These are phyloP conservation scores for Lumnitzera racemosa DNA, from an alignment of 345 rosid species.

Conservation along the genomic window DNA sequence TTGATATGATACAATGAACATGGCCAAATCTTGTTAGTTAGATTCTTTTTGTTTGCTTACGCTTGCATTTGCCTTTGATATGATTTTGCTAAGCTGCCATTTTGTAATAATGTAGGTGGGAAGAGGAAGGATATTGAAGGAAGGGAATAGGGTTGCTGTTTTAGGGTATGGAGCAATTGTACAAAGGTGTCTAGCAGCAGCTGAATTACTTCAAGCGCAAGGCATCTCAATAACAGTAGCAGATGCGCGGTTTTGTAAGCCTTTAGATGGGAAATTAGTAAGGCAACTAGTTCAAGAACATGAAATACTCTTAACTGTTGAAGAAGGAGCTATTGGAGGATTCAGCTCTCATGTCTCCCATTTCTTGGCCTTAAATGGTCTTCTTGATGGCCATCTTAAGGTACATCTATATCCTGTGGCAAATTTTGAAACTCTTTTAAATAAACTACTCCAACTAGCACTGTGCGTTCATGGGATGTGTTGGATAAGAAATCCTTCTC, in stretches of 20 bases:
- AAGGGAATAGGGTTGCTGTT: slow-evolving; percentile 35
- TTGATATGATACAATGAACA: no score
- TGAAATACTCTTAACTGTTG: slow-evolving; percentile 34
- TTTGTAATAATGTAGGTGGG: slow-evolving; percentile 21
- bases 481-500: background rate
- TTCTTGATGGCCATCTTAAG: slow-evolving; percentile 39
- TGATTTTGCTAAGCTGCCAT: no score
- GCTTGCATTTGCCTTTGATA: no score
- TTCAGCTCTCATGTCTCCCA: slow-evolving; percentile 41
- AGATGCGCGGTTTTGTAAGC: slow-evolving; percentile 47
- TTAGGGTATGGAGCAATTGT: slow-evolving; percentile 41
- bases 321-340: slow-evolving; percentile 51
- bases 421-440: no score
- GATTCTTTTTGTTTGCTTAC: no score
- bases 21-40: no score
- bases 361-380: slow-evolving; percentile 33
- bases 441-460: no score
- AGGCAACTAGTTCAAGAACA: slow-evolving; percentile 27
- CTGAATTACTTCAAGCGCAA: slow-evolving; percentile 14
- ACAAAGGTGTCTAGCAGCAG: slow-evolving; percentile 33
- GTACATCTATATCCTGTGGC: slow-evolving; percentile 8
- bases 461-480: no score
- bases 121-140: slow-evolving; percentile 32
- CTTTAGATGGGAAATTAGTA: slow-evolving; percentile 31
- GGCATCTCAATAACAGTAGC: slow-evolving; percentile 35